Conservation (phyloP, 2,329 filamentous ascomycete genomes). For the Gaeumannomyces sp. region DNA sequence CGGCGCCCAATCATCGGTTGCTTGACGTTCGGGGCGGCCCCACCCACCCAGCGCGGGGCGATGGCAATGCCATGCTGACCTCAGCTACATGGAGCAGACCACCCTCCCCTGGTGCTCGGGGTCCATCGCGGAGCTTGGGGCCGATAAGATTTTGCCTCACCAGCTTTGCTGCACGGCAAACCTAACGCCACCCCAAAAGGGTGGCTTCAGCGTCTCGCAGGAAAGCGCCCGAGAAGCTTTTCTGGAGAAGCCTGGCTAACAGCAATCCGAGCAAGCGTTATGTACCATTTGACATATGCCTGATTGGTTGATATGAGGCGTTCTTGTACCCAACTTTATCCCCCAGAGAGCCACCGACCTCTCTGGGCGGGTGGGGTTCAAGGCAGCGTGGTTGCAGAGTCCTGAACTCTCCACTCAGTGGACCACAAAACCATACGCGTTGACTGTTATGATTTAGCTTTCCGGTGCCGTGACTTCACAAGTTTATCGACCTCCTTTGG, state of each 20-base stretch:
- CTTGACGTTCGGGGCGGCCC: not conserved
- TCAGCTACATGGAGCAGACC: not conserved
- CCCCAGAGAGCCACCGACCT: no score
- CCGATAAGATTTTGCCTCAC: constrained; percentile 21
- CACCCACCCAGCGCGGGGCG: constrained; percentile 2
- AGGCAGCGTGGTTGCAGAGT: not conserved
- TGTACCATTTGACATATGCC: not conserved
- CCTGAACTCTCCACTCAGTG: not conserved
- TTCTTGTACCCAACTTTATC: no score
- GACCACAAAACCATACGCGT: not conserved
- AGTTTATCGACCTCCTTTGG: constrained; percentile 63
- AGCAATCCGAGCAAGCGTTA: not conserved
- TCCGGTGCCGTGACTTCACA: constrained; percentile 43
- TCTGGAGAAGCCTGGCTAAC: not conserved
- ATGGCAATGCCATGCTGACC: not conserved
- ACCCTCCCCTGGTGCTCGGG: not conserved
- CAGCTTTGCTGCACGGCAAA: constrained; percentile 13
- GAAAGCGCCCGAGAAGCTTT: not conserved
- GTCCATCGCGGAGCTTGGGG: not conserved
- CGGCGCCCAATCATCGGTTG: not conserved
- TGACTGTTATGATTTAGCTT: not conserved
- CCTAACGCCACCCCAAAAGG: not conserved
- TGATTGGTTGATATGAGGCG: not conserved
- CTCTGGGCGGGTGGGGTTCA: no score
- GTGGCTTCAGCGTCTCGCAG: no score